Conservation (phyloP, 2,329 filamentous ascomycete species). For the Fusarium caatingaense region DNA sequence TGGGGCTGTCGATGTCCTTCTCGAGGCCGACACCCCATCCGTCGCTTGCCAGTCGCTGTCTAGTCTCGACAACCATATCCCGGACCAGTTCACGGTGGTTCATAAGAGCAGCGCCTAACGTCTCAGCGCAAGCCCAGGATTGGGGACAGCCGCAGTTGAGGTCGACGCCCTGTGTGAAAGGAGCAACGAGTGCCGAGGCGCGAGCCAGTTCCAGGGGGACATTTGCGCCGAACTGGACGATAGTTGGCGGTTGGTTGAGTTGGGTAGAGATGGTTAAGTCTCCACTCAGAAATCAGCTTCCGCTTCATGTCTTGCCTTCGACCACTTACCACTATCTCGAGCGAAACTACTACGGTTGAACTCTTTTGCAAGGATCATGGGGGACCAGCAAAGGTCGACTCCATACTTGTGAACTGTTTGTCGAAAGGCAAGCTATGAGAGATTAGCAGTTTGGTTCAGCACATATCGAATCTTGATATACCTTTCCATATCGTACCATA, state of each 20-base stretch:
- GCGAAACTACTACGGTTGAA: slow-evolving; percentile 72
- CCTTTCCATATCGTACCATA: slow-evolving; percentile 76
- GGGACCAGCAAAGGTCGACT: slow-evolving; percentile 76
- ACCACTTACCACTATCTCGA: slow-evolving; percentile 65
- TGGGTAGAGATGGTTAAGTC: slow-evolving; percentile 71
- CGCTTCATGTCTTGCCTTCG: background rate
- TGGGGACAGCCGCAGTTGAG: slow-evolving; percentile 81
- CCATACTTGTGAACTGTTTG: slow-evolving; percentile 73
- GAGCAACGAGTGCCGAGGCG: slow-evolving; percentile 70
- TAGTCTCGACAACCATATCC: slow-evolving; percentile 71
- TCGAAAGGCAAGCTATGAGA: slow-evolving; percentile 71
- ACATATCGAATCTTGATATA: slow-evolving; percentile 16
- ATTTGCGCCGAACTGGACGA: slow-evolving; percentile 76
- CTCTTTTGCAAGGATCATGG: slow-evolving; percentile 77
- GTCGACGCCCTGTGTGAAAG: slow-evolving; percentile 73
- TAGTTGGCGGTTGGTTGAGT: slow-evolving; percentile 66
- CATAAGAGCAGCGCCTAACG: slow-evolving; percentile 77
- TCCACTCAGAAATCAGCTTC: slow-evolving; percentile 35
- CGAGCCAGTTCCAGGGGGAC: slow-evolving; percentile 70
- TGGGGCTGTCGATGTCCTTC: slow-evolving; percentile 56
- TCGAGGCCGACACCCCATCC: slow-evolving; percentile 64
- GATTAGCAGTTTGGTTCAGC: background rate
- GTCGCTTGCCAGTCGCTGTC: slow-evolving; percentile 60
- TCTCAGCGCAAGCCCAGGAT: slow-evolving; percentile 76
- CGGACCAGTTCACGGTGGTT: slow-evolving; percentile 71